Evolutionary conservation across 495 filamentous ascomycete genomes (phyloP).

Genomic region (Hypoxylon trugodes): DNA sequence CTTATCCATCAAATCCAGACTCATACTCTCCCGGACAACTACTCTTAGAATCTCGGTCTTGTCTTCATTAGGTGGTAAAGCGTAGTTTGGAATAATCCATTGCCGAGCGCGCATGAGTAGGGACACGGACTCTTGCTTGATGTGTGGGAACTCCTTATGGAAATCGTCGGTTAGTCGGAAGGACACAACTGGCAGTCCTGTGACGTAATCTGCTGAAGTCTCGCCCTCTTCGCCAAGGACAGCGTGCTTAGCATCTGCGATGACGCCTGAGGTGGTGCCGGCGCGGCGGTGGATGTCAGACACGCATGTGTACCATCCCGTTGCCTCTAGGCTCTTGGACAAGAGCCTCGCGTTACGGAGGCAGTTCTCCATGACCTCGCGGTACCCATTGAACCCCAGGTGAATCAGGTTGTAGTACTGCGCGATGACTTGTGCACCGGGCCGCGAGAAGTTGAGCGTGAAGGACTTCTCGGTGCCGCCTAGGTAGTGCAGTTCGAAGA

Average conservation of each 20-base stretch:
- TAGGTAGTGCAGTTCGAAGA: constrained; percentile 80
- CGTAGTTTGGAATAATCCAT: constrained; percentile 82
- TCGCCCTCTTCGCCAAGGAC: constrained; percentile 48
- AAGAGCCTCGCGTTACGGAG: constrained; percentile 73
- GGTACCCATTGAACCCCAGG: constrained; percentile 73
- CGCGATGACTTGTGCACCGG: constrained; percentile 73
- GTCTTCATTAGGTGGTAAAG: constrained; percentile 69
- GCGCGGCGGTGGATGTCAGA: constrained; percentile 72
- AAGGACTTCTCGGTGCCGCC: constrained; percentile 78
- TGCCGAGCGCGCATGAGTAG: constrained; percentile 72
- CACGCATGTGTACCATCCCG: constrained; percentile 74
- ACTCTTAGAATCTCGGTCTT: constrained; percentile 74
- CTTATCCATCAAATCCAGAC: constrained; percentile 70
- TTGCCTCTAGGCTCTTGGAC: constrained; percentile 72
- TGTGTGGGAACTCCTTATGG: constrained; percentile 66
- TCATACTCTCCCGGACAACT: constrained; percentile 75
- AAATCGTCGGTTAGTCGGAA: constrained; percentile 73
- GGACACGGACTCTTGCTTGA: constrained; percentile 72
- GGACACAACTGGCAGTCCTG: constrained; percentile 76
- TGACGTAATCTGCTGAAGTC: constrained; percentile 68
- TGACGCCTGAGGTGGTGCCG: constrained; percentile 9
- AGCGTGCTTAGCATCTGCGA: constrained; percentile 46
- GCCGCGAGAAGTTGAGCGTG: constrained; percentile 79
- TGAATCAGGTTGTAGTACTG: constrained; percentile 84
- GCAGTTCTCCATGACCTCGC: constrained; percentile 73